Evolutionary conservation across 257 asterid genomes (phyloP), one percentile per base, ranked within the genome.

Genomic region (Nicotiana sylvestris): DNA sequence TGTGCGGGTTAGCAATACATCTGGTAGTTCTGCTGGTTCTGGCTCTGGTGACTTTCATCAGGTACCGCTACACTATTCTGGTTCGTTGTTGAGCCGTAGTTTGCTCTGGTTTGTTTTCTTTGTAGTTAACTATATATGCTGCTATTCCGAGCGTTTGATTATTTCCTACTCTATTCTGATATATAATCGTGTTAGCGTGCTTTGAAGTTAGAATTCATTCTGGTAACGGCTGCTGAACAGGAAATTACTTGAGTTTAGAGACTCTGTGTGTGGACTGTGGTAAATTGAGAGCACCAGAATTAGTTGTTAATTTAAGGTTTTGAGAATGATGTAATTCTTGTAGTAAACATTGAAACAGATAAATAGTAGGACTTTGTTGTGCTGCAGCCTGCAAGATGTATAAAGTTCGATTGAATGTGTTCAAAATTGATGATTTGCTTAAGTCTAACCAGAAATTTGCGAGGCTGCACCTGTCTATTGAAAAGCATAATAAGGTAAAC

Each of bases 41-140:
- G 99, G 99, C 49, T 96, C 99, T 35, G 99, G 99, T 9, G 99
- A 96, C 84, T 96, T 96, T 85, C 99, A 96, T 85, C 99, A 96
- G 98, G 99, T 96, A 89, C 65, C 80, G 37, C 9, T 49, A 3
- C 16, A 25, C 67, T 60, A 15, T 32, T 76, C 79, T 72, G 37
- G 39, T 46, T 46, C 25, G 13, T 46, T 72, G 3, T 72, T 27
- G 27, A 16, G 46, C 64, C 46, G 17, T 76, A 51, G 16, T 51
- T 76, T 76, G 29, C 51, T 25, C 39, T 72, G n/a, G 4, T 39
- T 16, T 62, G 7, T 61, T 21, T 1, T 10, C 18, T 64, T 10
- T 27, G 27, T 27, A 3, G 37, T 25, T 74, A 27, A 46, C 39
- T 74, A 2, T 49, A 0, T 46, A 46, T 76, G 9, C 4, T 29